Evolutionary conservation across 441 rosid genomes (phyloP).

Genomic region (Gossypium gossypioides): DNA sequence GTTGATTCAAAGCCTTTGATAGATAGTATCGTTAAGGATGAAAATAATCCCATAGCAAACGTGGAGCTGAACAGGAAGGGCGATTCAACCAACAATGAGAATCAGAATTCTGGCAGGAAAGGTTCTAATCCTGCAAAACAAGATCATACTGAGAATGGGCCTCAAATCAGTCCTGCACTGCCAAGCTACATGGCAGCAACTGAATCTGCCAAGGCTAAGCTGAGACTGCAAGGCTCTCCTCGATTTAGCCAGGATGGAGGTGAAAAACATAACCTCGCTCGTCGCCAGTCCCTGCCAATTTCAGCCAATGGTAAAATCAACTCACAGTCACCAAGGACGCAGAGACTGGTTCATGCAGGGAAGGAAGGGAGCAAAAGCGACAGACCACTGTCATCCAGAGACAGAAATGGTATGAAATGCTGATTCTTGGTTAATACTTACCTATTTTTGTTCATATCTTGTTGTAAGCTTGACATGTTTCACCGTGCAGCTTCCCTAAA

Average conservation of each 20-base stretch:
- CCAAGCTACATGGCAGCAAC: slow-evolving; percentile 98
- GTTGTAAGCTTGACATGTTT: neutral
- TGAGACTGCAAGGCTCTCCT: slow-evolving; percentile 76
- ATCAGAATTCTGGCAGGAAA: slow-evolving; percentile 46
- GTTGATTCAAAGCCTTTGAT: slow-evolving; percentile 30
- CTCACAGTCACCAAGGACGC: slow-evolving; percentile 74
- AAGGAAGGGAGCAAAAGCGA: slow-evolving; percentile 61
- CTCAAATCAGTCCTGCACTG: slow-evolving; percentile 46
- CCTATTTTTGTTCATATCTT: neutral
- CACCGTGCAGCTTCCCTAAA: neutral
- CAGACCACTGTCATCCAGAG: slow-evolving; percentile 46
- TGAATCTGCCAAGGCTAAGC: slow-evolving; percentile 85
- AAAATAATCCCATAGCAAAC: slow-evolving; percentile 33
- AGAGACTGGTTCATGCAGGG: slow-evolving; percentile 40
- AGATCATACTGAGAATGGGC: slow-evolving; percentile 56
- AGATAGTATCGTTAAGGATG: slow-evolving; percentile 34
- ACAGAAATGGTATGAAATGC: slow-evolving; percentile 49
- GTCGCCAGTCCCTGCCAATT: slow-evolving; percentile 81
- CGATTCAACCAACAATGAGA: slow-evolving; percentile 39
- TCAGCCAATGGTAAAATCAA: slow-evolving; percentile 50
- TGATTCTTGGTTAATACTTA: slow-evolving; percentile 6
- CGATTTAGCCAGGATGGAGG: slow-evolving; percentile 49
- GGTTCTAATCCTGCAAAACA: slow-evolving; percentile 38
- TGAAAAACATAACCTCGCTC: slow-evolving; percentile 46
- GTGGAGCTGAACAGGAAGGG: slow-evolving; percentile 35